Evolutionary conservation across 495 filamentous ascomycete genomes (phyloP), one percentile per base, ranked within the genome.

Genomic region (Trichodelitschia bisporula): DNA sequence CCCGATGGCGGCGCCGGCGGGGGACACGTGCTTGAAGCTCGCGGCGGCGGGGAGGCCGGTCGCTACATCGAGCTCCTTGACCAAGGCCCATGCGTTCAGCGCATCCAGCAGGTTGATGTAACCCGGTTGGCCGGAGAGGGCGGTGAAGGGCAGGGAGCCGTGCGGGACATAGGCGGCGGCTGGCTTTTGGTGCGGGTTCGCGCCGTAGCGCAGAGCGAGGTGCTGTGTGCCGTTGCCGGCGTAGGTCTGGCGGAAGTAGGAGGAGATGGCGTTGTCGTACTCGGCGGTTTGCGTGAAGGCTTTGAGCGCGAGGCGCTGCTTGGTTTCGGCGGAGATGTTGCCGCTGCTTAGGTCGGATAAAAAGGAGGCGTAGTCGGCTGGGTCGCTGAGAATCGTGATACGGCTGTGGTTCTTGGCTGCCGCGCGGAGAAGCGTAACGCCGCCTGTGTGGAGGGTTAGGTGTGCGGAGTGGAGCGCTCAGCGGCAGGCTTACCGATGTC

Each of bases 11-110:
- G 86, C 86, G 40, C 86, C 86, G 23, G 86, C 86, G 4, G 86
- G 86, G 3, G 89, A 95, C 23, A 95, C 86, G 48, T 95, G 89
- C 64, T 97, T 97, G 72, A 97, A 97, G 50, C 77, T 89, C 29
- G 86, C 84, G 13, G 86, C 89, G 16, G 86, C 86, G n/a, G 89
- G 77, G 46, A 70, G 66, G 39, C 72, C 65, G 2, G 92, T 66
- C 19, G 83, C 76, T 36, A 70, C 59, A 62, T 84, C 86, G 37
- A 97, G 62, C 59, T 97, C 86, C 64, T 90, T 93, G 32, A 97
- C 86, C 18, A 97, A 55, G 3, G 75, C 74, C 86, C 86, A 97
- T 34, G 80, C 74, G 56, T 97, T 97, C 42, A 97, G 66, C 28
- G 82, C 80, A 53, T 97, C 86, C 12, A 97, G 67, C 19, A 97